Evolutionary conservation across 2,329 filamentous ascomycete genomes (phyloP).

Genomic region (Talaromyces sp.): DNA sequence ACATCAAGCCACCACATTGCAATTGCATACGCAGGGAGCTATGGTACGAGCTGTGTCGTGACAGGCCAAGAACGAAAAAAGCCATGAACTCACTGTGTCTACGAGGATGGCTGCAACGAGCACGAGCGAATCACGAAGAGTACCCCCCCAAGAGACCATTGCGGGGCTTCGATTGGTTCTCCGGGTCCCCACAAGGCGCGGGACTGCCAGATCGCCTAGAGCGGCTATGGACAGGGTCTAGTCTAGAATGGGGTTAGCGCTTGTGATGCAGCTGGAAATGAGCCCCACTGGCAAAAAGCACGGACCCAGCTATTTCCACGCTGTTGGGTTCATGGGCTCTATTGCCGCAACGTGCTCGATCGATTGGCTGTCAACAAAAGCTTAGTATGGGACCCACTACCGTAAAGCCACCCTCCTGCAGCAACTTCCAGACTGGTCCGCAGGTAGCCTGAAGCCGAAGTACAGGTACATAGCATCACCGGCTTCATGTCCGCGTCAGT

Average conservation of each 20-base stretch:
- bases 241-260: conserved; percentile 15
- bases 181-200: neutral
- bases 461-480: conserved; percentile 1
- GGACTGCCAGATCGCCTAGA: conserved; percentile 12
- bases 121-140: neutral
- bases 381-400: conserved; percentile 14
- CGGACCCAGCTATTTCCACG: conserved; percentile 19
- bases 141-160: neutral
- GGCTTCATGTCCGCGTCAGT: neutral
- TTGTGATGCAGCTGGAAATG: neutral
- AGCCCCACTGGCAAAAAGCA: conserved; percentile 5
- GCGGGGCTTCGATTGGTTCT: conserved; percentile 7
- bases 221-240: conserved; percentile 3
- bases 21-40: neutral
- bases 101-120: neutral
- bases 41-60: neutral
- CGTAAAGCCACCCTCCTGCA: neutral
- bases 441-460: neutral
- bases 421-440: neutral
- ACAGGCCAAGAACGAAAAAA: neutral
- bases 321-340: conserved; percentile 3
- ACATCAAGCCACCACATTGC: neutral
- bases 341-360: conserved; percentile 23
- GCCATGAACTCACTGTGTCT: neutral
- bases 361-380: conserved; percentile 23